Conservation (phyloP, 805 yeast species). For the Kazachstania psychrophila region DNA sequence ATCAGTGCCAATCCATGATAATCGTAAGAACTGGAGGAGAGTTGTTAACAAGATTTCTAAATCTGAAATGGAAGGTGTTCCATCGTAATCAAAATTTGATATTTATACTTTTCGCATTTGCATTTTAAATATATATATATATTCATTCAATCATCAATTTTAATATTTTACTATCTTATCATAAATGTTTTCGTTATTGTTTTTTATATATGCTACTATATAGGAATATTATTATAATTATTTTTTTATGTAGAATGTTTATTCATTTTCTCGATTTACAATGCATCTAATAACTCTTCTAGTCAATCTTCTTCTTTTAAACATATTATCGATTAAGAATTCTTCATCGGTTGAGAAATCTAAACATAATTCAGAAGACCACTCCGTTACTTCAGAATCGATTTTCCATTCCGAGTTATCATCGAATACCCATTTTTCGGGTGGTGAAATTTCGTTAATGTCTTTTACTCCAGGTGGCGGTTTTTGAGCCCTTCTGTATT, state of each 20-base stretch:
- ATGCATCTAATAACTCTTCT: conserved; percentile 42
- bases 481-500: conserved; percentile 37
- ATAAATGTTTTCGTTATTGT: too few relatives aligned
- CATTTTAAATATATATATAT: neutral
- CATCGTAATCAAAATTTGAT: conserved; percentile 40
- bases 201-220: too few relatives aligned
- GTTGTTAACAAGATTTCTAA: conserved; percentile 46
- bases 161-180: too few relatives aligned
- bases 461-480: conserved; percentile 57
- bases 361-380: conserved; percentile 43
- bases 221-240: too few relatives aligned
- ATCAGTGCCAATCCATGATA: conserved; percentile 59
- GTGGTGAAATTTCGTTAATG: conserved; percentile 53
- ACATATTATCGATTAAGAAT: conserved; percentile 38
- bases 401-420: conserved; percentile 52
- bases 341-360: conserved; percentile 39
- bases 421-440: conserved; percentile 66
- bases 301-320: conserved; percentile 48
- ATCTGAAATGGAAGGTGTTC: conserved; percentile 78
- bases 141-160: neutral
- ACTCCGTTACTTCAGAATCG: conserved; percentile 44
- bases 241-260: too few relatives aligned
- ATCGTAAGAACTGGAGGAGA: conserved; percentile 56
- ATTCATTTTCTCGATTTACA: neutral
- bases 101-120: neutral